Conservation (phyloP, 495 filamentous ascomycete species). For the Lichenothelia convexa region DNA sequence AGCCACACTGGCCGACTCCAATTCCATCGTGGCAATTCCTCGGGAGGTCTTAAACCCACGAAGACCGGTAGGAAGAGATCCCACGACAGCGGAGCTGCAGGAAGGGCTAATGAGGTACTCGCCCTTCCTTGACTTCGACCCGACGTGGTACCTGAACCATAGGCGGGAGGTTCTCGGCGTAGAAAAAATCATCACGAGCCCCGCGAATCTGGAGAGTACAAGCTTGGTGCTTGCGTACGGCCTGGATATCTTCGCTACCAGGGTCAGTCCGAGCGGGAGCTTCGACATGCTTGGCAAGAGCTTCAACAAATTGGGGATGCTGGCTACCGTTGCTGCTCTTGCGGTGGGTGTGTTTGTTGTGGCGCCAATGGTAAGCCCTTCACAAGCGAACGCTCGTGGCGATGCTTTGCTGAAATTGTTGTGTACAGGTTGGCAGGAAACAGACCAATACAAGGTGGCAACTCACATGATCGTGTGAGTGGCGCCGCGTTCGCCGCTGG, state of each 20-base stretch:
- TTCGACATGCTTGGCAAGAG: conserved; percentile 89
- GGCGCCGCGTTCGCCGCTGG: too few species aligned
- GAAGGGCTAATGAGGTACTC: conserved; percentile 67
- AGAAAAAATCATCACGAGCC: conserved; percentile 47
- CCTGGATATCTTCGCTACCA: conserved; percentile 69
- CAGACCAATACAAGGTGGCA: conserved; percentile 34
- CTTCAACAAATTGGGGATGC: conserved; percentile 74
- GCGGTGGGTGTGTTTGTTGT: conserved; percentile 53
- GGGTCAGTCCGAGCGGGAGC: conserved; percentile 62
- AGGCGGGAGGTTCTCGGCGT: conserved; percentile 64
- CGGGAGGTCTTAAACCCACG: conserved; percentile 63
- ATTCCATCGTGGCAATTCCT: conserved; percentile 63
- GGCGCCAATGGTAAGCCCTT: conserved; percentile 58
- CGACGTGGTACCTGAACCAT: conserved; percentile 66
- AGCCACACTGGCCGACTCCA: conserved; percentile 48
- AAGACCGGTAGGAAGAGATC: conserved; percentile 72
- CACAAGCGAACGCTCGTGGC: not conserved
- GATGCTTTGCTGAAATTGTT: conserved; percentile 7
- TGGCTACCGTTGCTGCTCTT: conserved; percentile 66
- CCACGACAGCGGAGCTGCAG: conserved; percentile 56
- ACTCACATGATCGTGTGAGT: too few species aligned
- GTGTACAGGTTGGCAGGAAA: conserved; percentile 28
- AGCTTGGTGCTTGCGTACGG: conserved; percentile 83
- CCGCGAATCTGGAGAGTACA: conserved; percentile 79
- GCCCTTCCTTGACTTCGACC: conserved; percentile 67